Conservation (phyloP, 768 basidiomycete genomes). For the Hysterangium stoloniferum region DNA sequence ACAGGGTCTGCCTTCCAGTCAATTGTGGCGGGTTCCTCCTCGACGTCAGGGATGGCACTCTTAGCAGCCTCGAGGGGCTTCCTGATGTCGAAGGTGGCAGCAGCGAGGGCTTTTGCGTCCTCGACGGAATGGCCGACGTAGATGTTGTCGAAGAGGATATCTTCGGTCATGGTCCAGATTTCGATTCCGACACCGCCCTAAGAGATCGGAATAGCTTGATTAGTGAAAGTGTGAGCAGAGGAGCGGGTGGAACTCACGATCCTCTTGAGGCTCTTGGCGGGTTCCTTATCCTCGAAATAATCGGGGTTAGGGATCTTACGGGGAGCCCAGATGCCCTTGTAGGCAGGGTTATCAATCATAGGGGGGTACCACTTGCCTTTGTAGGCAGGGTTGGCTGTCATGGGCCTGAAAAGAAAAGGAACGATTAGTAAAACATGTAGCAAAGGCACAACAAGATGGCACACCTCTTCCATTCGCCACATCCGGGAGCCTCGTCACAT, state of each 20-base stretch:
- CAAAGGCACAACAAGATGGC: conserved; percentile 14
- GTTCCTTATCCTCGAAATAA: conserved; percentile 83
- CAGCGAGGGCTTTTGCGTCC: conserved; percentile 77
- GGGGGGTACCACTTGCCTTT: conserved; percentile 98
- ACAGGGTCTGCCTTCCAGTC: conserved; percentile 69
- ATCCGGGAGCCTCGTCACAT: conserved; percentile 85
- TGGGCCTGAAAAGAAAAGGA: conserved; percentile 41
- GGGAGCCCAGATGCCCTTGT: conserved; percentile 93
- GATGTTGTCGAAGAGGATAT: conserved; percentile 89
- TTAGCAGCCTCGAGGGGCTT: conserved; percentile 65
- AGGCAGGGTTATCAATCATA: conserved; percentile 92
- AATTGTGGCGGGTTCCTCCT: conserved; percentile 41
- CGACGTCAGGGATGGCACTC: conserved; percentile 36
- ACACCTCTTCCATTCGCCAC: conserved; percentile 89
- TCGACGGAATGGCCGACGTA: conserved; percentile 86
- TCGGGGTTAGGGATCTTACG: conserved; percentile 85
- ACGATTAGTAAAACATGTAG: conserved; percentile 5
- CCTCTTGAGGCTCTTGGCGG: conserved; percentile 75
- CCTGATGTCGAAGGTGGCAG: conserved; percentile 90
- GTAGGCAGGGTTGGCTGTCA: conserved; percentile 88
- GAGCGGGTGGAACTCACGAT: conserved; percentile 48
- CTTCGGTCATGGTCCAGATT: conserved; percentile 99
- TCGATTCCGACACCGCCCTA: conserved; percentile 95
- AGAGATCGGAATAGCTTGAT: not conserved
- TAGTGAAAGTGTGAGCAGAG: not conserved